These are phyloP conservation scores for Aspergillus saccharolyticus DNA, from an alignment of 495 filamentous ascomycete genomes.

Conservation along the genomic window DNA sequence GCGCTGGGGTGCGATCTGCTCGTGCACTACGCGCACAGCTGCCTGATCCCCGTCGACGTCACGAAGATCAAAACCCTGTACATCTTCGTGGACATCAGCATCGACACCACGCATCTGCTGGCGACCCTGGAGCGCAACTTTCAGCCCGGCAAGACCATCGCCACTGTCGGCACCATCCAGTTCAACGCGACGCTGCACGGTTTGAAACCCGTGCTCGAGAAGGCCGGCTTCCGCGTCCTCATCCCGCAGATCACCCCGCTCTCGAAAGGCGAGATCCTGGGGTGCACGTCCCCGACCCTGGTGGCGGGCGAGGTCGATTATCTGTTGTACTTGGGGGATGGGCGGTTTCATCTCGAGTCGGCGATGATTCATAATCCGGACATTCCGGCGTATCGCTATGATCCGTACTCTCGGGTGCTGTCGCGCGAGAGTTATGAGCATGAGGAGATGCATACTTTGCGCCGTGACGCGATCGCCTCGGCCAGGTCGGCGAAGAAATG, in stretches of 20 bases:
- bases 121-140: conserved; percentile 89
- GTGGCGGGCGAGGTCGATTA: conserved; percentile 56
- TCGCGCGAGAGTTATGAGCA: conserved; percentile 89
- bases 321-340: conserved; percentile 91
- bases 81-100: conserved; percentile 96
- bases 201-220: conserved; percentile 66
- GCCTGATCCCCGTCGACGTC: conserved; percentile 90
- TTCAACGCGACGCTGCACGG: conserved; percentile 96
- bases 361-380: conserved; percentile 97
- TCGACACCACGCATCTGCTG: conserved; percentile 82
- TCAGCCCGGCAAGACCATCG: conserved; percentile 73
- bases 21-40: conserved; percentile 96
- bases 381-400: conserved; percentile 90
- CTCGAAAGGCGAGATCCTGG: conserved; percentile 89
- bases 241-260: conserved; percentile 92
- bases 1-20: conserved; percentile 92
- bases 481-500: conserved; percentile 78
- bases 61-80: conserved; percentile 95
- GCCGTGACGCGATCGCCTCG: conserved; percentile 66
- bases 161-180: conserved; percentile 94
- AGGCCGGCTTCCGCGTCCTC: conserved; percentile 72
- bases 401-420: conserved; percentile 88
- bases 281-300: conserved; percentile 86
- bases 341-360: conserved; percentile 93
- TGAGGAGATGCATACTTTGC: conserved; percentile 77